Base-by-base conservation (phyloP, 2,329 filamentous ascomycete genomes). In the Whalleya microplaca region DNA sequence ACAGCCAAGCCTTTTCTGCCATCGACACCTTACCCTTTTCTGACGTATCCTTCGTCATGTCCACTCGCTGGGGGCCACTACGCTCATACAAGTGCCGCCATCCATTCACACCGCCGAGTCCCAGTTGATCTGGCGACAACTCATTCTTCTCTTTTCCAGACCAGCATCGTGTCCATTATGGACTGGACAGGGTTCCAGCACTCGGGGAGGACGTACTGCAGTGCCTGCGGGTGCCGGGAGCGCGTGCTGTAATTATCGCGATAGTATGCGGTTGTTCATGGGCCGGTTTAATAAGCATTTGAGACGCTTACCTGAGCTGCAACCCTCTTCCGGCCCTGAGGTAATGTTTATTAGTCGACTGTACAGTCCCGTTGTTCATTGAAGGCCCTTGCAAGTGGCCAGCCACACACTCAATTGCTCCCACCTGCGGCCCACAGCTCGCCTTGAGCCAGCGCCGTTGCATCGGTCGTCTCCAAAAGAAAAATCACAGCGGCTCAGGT, bases 381-480 rank as follows among this genome's bases (percentile, higher is more conserved):
- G 49, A 46, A 53, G 57, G 51, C 54, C 52, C 56, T 58, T 23
- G 52, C 57, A 56, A 56, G 52, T 58, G 54, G n/a, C 60, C 59
- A 58, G 54, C 37, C 60, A 61, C 60, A 55, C 43, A 9, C 23
- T 55, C 49, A 63, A 58, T 58, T 60, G 21, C 55, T 53, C 51
- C 29, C 32, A 37, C 32, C 32, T 37, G 32, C 32, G 32, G 32
- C 32, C 32, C 32, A 37, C 32, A 37, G 8, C 43, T 40, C 44
- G 41, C 49, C 45, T 55, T 46, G 40, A 56, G 46, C 51, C 49
- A 48, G 48, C 43, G 48, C 59, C 60, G 60, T 63, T 58, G 58
- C 60, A 61, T 61, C 60, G 58, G 55, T 53, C 14, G 32, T 37
- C 57, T 60, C 57, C 52, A 60, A 53, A 40, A 54, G 56, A 58